Evolutionary conservation across 192 early-diverging fungal species (phyloP).

Genomic region (Podila epigama): DNA sequence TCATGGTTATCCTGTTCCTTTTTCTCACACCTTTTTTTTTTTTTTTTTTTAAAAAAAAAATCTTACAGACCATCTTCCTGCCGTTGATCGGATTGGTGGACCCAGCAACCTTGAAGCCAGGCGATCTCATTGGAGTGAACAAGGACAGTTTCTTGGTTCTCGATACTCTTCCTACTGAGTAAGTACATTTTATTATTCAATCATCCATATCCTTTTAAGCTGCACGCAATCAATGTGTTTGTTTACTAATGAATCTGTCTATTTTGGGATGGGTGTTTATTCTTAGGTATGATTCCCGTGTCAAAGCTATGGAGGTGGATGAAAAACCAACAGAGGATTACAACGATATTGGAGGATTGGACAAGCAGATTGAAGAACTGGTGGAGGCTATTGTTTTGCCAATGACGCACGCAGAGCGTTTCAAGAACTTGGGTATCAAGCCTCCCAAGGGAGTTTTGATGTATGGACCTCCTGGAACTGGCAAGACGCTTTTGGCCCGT

Average conservation of each 20-base stretch:
- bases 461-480: conserved; percentile 88
- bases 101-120: conserved; percentile 86
- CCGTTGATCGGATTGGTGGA: conserved; percentile 98
- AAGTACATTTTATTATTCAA: conserved; percentile 25
- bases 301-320: conserved; percentile 99
- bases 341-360: conserved; percentile 91
- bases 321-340: conserved; percentile 99
- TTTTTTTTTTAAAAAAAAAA: conserved; percentile 49
- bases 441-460: conserved; percentile 86
- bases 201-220: background rate
- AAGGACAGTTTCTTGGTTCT: conserved; percentile 97
- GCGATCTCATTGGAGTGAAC: conserved; percentile 97
- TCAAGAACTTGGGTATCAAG: conserved; percentile 88
- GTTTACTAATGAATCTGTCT: too few relatives aligned
- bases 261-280: background rate
- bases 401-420: conserved; percentile 85
- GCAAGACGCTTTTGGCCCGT: conserved; percentile 93
- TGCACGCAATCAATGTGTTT: too few relatives aligned
- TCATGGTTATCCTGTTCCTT: background rate
- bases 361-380: conserved; percentile 88
- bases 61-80: conserved; percentile 96
- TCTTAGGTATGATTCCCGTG: conserved; percentile 92
- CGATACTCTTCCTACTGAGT: conserved; percentile 96
- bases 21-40: background rate
- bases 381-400: conserved; percentile 89